Conservation (phyloP, 345 rosid species). For the Moringa oleifera region DNA sequence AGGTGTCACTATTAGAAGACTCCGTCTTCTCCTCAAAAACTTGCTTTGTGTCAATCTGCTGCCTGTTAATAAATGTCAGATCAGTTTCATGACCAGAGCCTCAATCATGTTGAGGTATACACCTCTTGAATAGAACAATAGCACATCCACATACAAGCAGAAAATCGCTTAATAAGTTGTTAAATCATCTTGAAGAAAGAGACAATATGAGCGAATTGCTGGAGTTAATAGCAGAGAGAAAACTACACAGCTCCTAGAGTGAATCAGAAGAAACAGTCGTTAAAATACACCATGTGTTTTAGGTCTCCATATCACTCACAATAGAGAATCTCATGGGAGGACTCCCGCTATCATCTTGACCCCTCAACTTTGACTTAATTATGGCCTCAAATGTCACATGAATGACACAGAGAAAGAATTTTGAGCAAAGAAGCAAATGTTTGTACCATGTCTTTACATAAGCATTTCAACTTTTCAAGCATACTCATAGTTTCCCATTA, state of each 20-base stretch:
- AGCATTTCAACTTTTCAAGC: neutral
- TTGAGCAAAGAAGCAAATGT: neutral
- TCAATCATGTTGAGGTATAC: neutral
- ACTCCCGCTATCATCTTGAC: neutral
- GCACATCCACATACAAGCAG: neutral
- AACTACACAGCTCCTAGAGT: no score
- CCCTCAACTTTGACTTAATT: neutral
- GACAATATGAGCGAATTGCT: neutral
- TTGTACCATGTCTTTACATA: no score
- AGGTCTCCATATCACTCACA: no score
- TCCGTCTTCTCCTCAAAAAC: constrained; percentile 66
- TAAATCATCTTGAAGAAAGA: neutral
- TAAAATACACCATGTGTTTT: no score
- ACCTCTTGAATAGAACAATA: neutral
- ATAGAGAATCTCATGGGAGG: no score
- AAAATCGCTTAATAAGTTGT: neutral
- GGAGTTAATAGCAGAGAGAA: no score
- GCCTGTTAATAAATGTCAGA: constrained; percentile 36
- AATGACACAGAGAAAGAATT: neutral
- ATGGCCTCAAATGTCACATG: neutral
- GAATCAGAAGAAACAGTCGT: no score
- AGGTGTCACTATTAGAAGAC: constrained; percentile 38
- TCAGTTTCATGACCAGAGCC: neutral
- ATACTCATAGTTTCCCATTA: neutral
- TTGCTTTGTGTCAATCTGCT: constrained; percentile 75